Evolutionary conservation across 345 rosid genomes (phyloP), one percentile per base, ranked within the genome.

Genomic region (sweet orange (Citrus sinensis)): DNA sequence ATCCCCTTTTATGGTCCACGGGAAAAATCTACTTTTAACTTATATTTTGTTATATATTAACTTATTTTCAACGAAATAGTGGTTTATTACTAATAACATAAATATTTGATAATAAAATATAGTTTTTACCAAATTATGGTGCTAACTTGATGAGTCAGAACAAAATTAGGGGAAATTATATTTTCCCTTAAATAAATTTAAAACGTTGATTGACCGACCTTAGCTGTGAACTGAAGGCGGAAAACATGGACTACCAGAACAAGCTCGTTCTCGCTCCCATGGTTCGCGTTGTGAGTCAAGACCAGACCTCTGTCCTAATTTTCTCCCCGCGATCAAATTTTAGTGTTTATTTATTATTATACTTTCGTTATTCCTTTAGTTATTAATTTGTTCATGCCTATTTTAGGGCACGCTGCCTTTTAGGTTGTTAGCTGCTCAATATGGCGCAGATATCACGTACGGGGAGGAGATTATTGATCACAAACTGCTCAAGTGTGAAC

Each of bases 241-340:
- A 55, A 78, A 78, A 58, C 82, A 94, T 95, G 98, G 97, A 94
- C 70, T 94, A 90, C 89, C 70, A 73, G 79, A 86, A 90, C 88
- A 95, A 92, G 92, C 90, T 88, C 4, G 89, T 95, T 10, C 98
- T 95, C 9, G 98, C 98, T 88, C 98, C 98, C 76, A 95, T 95
- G 97, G 98, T 95, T 85, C 93, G 98, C 76, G 92, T 93, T 76
- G 98, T 94, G 80, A 87, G 97, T 89, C n/a, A 13, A 9, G 19
- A 27, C 22, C 58, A 46, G 17, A 13, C 51, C 51, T 4, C 64
- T 27, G 20, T 25, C 73, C 25, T 9, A n/a, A 1, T 30, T 30
- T 40, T 19, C 29, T 46, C 24, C 13, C 13, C 27, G 46, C 24
- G 19, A 25, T 14, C 60, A 29, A 56, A 10, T 60, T 42, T 66